Percentiles rank a stretch among this genome's conserved stretches.
Evolutionary conservation across 441 rosid genomes (phyloP).

Genomic region (Populus hybrid): DNA sequence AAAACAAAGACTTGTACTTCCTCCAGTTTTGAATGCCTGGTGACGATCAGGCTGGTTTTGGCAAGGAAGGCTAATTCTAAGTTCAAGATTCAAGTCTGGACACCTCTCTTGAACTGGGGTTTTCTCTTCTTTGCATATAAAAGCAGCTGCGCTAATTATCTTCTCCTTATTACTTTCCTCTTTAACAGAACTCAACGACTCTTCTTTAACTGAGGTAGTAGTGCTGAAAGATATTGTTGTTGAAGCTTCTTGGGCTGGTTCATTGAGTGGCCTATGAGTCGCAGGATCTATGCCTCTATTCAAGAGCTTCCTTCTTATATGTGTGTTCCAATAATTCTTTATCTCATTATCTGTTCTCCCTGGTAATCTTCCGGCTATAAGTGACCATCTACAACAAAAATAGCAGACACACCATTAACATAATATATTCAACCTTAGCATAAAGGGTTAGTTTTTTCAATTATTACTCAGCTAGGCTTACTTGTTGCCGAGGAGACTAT

Average conservation of each 20-base stretch:
- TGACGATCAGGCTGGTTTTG: constrained; percentile 30
- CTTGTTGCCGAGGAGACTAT: constrained; percentile 96
- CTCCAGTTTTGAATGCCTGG: constrained; percentile 30
- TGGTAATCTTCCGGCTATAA: constrained; percentile 88
- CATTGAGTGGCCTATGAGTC: constrained; percentile 69
- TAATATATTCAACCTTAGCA: neutral
- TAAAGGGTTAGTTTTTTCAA: neutral
- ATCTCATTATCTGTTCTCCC: constrained; percentile 98
- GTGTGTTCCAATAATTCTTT: constrained; percentile 97
- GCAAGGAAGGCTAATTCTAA: constrained; percentile 70
- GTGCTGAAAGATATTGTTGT: constrained; percentile 45
- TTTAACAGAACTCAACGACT: constrained; percentile 25
- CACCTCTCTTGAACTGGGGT: constrained; percentile 44
- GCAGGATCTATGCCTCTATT: constrained; percentile 90
- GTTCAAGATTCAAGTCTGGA: constrained; percentile 83
- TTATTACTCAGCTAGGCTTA: constrained; percentile 26
- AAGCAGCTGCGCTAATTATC: constrained; percentile 8
- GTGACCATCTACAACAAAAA: constrained; percentile 70
- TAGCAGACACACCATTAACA: constrained; percentile 1
- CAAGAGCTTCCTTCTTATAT: constrained; percentile 79
- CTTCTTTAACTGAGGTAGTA: constrained; percentile 25
- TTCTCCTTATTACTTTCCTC: constrained; percentile 18
- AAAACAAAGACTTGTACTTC: constrained; percentile 42
- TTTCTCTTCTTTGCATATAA: constrained; percentile 46
- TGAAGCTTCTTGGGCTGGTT: constrained; percentile 36